Evolutionary conservation across 495 filamentous ascomycete species (phyloP), one percentile per base, ranked within the genome.

Genomic region (Penicillium paxilli): DNA sequence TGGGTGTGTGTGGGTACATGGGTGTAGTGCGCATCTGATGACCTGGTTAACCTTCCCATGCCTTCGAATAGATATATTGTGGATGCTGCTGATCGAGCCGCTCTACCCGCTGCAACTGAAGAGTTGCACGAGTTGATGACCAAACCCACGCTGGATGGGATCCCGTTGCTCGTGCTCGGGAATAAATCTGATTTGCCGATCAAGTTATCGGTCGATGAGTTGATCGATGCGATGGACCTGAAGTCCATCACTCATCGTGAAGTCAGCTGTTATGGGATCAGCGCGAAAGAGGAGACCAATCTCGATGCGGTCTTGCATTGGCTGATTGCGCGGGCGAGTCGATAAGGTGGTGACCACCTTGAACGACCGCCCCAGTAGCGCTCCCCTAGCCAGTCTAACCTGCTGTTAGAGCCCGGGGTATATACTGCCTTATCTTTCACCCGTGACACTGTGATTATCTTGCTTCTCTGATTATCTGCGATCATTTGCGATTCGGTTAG

Each of bases 181-280:
- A 98, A 98, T 78, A 98, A 98, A 74, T 96, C 91, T 16, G 94
- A 98, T 66, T 82, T 98, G 16, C 84, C 87, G 11, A 79, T 90
- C 62, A 92, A 93, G 71, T 73, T 96, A 25, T 89, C 87, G 32
- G 93, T 98, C 24, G 94, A 98, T 65, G 90, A 97, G 69, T 71
- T 98, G 57, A 98, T 98, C 75, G 92, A 96, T 32, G 86, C 83
- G 46, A 83, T 98, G 81, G 86, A 96, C 59, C 81, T 98, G 25
- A 94, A 92, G 72, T 83, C 85, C 47, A 88, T 98, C 66, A 89
- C 87, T 35, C 87, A 89, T 64, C 90, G 94, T 25, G 94, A 98
- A 71, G 93, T 98, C 60, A 96, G 91, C 80, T 98, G 94, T 77
- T 98, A 98, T 71, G 92, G 94, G 48, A 98, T 98, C 74, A 96